A percentile compares a stretch with the other conserved stretches of the same genome.
phyloP scores from a whole-genome alignment of 2,329 filamentous ascomycete species.

The Diaporthe velutina region DNA sequence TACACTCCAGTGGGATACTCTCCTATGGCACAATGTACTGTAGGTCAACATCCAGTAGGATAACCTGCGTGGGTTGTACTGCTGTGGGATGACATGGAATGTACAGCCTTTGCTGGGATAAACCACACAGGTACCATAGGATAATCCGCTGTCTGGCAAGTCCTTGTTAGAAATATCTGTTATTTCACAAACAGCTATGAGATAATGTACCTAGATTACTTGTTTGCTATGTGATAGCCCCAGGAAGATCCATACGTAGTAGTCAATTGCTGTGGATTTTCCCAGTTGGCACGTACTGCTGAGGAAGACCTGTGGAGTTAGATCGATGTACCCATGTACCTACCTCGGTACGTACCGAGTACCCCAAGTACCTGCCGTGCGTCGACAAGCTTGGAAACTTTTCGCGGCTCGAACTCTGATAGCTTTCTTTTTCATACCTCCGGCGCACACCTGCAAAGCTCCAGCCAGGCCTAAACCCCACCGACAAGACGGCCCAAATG shows the following conservation, averaged over 20 bases:
- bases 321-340: background rate
- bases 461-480: background rate
- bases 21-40: background rate
- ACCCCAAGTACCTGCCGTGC: background rate
- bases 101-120: background rate
- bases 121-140: background rate
- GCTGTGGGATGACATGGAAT: too few relatives aligned
- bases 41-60: background rate
- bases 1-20: background rate
- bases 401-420: background rate
- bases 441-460: background rate
- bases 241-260: background rate
- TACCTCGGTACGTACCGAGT: background rate
- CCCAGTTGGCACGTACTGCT: too few relatives aligned
- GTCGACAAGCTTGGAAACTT: conserved; percentile 19
- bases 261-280: too few relatives aligned
- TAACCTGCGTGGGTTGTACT: background rate
- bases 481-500: conserved; percentile 12
- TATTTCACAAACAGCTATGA: too few relatives aligned
- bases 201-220: too few relatives aligned
- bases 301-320: background rate
- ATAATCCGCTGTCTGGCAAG: too few relatives aligned
- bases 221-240: background rate
- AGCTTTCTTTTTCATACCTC: background rate
- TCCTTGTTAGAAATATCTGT: too few relatives aligned